Evolutionary conservation across 1,284 basidiomycete genomes (phyloP), one percentile per base, ranked within the genome.

Genomic region (Neonothopanus nambi): DNA sequence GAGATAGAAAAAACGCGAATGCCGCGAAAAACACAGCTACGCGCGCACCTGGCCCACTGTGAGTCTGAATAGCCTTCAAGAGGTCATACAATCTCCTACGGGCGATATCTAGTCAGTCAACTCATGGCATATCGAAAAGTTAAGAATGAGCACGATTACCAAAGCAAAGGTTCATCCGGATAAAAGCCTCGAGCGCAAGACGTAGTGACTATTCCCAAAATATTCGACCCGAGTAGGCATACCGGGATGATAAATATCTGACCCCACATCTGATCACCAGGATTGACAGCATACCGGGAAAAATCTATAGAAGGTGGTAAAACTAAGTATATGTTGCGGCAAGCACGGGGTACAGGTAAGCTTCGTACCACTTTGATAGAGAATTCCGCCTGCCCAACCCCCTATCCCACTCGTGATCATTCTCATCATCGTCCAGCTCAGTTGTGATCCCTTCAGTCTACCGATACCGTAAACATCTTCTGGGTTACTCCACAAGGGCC

Each of bases 351-450:
- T 20, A 26, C 3, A 48, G n/a, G 17, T 11, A 28, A 28, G 20
- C 3, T 8, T 58, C 59, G 36, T 46, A 66, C 68, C 68, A 54
- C 67, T 68, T 42, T 69, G 67, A 51, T 69, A 69, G 24, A 69
- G 57, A 17, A 70, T 68, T 5, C 67, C 67, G 30, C 69, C 67
- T 21, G 67, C 62, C 67, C 67, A 70, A 2, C 62, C 66, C 3
- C 69, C 69, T 38, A 67, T 63, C 2, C 63, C 63, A 53, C 67
- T 66, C 9, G 64, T 68, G 12, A 68, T 64, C 49, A 65, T 61
- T 28, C 67, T 54, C 61, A 69, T 65, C 65, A 71, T 68, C 1
- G 61, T 57, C 69, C 68, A 71, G 11, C 63, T 63, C 0, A 70
- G 52, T 7, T 57, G 51, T 9, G 65, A 58, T 9, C 67, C 66